Conservation (phyloP, 345 rosid genomes). For the Erysimum cheiranthoides region DNA sequence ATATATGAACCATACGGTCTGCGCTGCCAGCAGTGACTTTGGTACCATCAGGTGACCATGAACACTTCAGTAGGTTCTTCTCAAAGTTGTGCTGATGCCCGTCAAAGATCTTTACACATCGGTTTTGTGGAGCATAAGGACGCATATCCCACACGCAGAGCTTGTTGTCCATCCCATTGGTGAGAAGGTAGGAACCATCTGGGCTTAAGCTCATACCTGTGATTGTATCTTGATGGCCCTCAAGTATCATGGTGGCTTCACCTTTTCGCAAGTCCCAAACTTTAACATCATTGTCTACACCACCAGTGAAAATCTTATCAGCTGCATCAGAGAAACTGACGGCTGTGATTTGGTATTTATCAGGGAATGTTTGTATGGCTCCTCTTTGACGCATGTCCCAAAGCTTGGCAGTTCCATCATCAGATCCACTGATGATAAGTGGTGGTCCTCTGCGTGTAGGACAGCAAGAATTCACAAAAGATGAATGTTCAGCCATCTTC, state of each 20-base stretch:
- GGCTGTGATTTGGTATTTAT: conserved; percentile 95
- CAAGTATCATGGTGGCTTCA: conserved; percentile 88
- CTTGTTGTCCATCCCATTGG: conserved; percentile 94
- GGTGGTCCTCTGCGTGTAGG: conserved; percentile 92
- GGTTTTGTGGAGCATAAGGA: conserved; percentile 95
- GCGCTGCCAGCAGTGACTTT: conserved; percentile 96
- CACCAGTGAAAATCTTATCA: conserved; percentile 92
- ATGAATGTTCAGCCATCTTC: conserved; percentile 96
- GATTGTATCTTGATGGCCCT: conserved; percentile 95
- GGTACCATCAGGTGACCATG: conserved; percentile 97
- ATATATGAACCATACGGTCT: conserved; percentile 94
- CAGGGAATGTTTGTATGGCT: conserved; percentile 98
- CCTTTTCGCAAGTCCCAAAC: conserved; percentile 93
- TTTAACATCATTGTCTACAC: conserved; percentile 87
- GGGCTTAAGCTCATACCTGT: conserved; percentile 95
- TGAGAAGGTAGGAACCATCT: conserved; percentile 95
- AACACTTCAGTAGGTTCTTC: conserved; percentile 85
- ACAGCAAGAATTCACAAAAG: conserved; percentile 93
- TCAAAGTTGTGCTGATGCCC: conserved; percentile 99
- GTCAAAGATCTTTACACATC: conserved; percentile 88
- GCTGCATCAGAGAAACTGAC: conserved; percentile 95
- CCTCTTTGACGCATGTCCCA: conserved; percentile 99
- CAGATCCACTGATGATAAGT: conserved; percentile 91
- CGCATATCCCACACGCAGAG: conserved; percentile 99
- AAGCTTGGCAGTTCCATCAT: conserved; percentile 96